These are phyloP conservation scores for Cyclotella kingstonii DNA, from an alignment of 108 stramenopile species.

Conservation along the genomic window DNA sequence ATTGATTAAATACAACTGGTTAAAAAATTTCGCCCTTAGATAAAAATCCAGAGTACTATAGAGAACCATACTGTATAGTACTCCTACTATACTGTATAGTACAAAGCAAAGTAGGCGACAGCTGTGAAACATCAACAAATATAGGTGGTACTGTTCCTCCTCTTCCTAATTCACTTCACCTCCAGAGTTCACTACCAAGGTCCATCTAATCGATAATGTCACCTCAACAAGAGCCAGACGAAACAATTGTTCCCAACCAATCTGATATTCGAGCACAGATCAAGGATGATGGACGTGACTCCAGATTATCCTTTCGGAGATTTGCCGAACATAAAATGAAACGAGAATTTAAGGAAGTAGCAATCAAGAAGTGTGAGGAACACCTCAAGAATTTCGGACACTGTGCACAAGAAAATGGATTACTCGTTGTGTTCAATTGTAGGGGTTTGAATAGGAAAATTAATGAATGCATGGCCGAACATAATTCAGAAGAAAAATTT, in stretches of 20 bases:
- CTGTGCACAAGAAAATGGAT: slow-evolving; percentile 78
- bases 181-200: no score
- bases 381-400: slow-evolving; percentile 75
- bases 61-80: no score
- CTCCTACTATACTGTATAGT: no score
- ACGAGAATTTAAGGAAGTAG: slow-evolving; percentile 76
- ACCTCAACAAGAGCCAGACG: slow-evolving; percentile 5
- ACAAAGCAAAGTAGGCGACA: no score
- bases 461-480: slow-evolving; percentile 78
- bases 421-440: slow-evolving; percentile 85
- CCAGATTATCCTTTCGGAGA: slow-evolving; percentile 58
- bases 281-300: slow-evolving; percentile 52
- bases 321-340: slow-evolving; percentile 85
- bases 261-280: slow-evolving; percentile 18
- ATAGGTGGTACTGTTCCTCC: background rate
- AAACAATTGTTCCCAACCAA: background rate
- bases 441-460: slow-evolving; percentile 66
- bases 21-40: no score
- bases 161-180: background rate
- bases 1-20: no score
- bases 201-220: slow-evolving; percentile 16
- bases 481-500: slow-evolving; percentile 84
- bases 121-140: no score
- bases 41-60: no score
- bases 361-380: slow-evolving; percentile 70